Evolutionary conservation across 202 grass and related monocot genomes (phyloP).

Genomic region (Tripidium arundinaceum): DNA sequence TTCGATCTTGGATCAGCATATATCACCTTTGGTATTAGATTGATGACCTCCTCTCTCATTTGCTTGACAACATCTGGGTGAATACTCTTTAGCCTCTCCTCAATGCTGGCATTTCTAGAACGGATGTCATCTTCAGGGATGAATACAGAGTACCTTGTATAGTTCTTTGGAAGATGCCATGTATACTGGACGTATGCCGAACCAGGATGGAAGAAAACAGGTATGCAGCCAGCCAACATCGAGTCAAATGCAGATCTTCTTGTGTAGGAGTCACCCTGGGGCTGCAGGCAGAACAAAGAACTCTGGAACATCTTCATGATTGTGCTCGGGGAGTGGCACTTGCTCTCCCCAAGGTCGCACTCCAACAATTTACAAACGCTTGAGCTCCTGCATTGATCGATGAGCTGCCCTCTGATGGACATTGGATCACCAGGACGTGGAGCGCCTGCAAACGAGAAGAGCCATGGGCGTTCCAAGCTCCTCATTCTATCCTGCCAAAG

Average conservation of each 20-base stretch:
- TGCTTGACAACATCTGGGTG: constrained; percentile 45
- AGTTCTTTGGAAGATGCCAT: constrained; percentile 95
- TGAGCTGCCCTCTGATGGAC: constrained; percentile 81
- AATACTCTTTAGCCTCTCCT: constrained; percentile 60
- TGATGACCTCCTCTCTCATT: constrained; percentile 93
- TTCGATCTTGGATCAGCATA: constrained; percentile 87
- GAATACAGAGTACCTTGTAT: constrained; percentile 81
- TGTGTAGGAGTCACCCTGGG: constrained; percentile 90
- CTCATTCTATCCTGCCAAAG: constrained; percentile 93
- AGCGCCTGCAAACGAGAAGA: constrained; percentile 91
- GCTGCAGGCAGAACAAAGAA: constrained; percentile 90
- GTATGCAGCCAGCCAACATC: too few relatives aligned
- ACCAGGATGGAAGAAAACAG: constrained; percentile 96
- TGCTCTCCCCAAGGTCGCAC: constrained; percentile 91
- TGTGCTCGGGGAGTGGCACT: constrained; percentile 80
- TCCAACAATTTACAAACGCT: constrained; percentile 72
- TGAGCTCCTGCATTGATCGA: constrained; percentile 79
- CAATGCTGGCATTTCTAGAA: constrained; percentile 57
- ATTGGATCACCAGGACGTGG: constrained; percentile 75
- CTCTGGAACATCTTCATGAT: constrained; percentile 98
- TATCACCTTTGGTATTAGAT: constrained; percentile 75
- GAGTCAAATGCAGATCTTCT: constrained; percentile 94
- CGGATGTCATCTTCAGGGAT: constrained; percentile 68
- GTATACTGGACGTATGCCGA: constrained; percentile 86
- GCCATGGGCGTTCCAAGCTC: constrained; percentile 60